A percentile compares a stretch with the other conserved stretches of the same genome.
Conservation (phyloP, 2,329 filamentous ascomycete genomes). For the Penicillium crustosum region DNA sequence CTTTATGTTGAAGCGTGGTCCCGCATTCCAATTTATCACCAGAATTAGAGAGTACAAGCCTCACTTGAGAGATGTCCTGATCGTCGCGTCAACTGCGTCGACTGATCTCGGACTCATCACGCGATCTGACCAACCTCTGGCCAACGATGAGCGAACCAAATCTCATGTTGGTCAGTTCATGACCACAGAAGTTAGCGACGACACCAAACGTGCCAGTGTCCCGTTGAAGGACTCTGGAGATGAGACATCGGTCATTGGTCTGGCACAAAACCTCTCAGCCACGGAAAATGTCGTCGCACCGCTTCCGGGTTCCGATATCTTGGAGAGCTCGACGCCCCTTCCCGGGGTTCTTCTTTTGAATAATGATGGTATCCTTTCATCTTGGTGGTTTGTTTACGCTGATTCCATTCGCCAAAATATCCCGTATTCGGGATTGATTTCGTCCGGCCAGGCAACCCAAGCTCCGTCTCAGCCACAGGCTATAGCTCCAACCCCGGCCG, state of each 20-base stretch:
- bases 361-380: conserved; percentile 78
- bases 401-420: conserved; percentile 76
- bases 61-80: conserved; percentile 74
- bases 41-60: conserved; percentile 79
- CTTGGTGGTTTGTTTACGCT: conserved; percentile 91
- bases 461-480: conserved; percentile 13
- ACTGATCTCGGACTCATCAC: conserved; percentile 77
- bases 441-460: conserved; percentile 16
- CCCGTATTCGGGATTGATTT: conserved; percentile 68
- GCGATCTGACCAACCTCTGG: conserved; percentile 67
- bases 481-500: conserved; percentile 8
- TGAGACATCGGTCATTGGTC: conserved; percentile 77
- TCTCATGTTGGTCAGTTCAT: conserved; percentile 69
- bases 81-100: conserved; percentile 78
- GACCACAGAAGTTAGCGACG: conserved; percentile 55
- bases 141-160: conserved; percentile 59
- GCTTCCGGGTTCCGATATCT: conserved; percentile 73
- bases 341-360: conserved; percentile 84
- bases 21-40: conserved; percentile 74
- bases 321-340: conserved; percentile 74
- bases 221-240: conserved; percentile 65
- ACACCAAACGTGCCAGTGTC: conserved; percentile 74
- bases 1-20: conserved; percentile 54
- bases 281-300: conserved; percentile 76
- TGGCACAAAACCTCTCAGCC: conserved; percentile 79